Percentiles rank a stretch among this genome's conserved stretches.
phyloP scores from a whole-genome alignment of 495 filamentous ascomycete genomes.

The Podospora fimiseda region DNA sequence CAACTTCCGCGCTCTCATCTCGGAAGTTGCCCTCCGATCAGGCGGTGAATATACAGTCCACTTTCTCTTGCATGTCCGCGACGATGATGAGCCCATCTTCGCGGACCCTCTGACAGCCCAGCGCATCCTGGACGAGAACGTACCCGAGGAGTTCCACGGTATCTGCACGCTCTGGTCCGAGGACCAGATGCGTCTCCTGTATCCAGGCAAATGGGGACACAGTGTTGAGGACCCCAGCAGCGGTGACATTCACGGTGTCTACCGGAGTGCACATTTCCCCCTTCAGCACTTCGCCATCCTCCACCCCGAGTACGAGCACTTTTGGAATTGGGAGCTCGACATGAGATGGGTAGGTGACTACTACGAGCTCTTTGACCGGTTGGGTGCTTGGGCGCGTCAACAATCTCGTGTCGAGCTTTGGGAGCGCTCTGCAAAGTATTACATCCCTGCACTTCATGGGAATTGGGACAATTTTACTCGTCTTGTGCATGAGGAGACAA shows the following conservation, averaged over 20 bases:
- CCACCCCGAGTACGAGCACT: slow-evolving; percentile 86
- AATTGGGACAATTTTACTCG: slow-evolving; percentile 78
- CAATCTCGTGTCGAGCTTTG: slow-evolving; percentile 82
- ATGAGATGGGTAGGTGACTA: slow-evolving; percentile 87
- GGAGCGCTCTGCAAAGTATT: slow-evolving; percentile 88
- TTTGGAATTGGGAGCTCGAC: slow-evolving; percentile 99
- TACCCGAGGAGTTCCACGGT: slow-evolving; percentile 84
- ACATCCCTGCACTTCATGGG: slow-evolving; percentile 79
- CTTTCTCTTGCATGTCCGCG: slow-evolving; percentile 72
- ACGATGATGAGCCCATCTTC: slow-evolving; percentile 59
- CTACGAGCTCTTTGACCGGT: slow-evolving; percentile 81
- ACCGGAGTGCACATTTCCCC: slow-evolving; percentile 83
- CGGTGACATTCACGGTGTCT: slow-evolving; percentile 78
- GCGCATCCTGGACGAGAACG: slow-evolving; percentile 55
- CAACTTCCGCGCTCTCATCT: slow-evolving; percentile 72
- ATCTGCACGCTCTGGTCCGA: slow-evolving; percentile 92
- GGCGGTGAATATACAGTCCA: slow-evolving; percentile 76
- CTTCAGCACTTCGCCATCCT: slow-evolving; percentile 86
- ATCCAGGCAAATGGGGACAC: slow-evolving; percentile 66
- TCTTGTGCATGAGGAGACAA: slow-evolving; percentile 38
- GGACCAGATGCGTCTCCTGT: slow-evolving; percentile 79
- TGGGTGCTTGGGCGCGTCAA: slow-evolving; percentile 63
- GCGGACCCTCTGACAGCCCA: slow-evolving; percentile 51
- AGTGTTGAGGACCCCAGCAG: slow-evolving; percentile 51
- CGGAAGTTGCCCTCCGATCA: slow-evolving; percentile 64